A percentile compares a stretch with the other conserved stretches of the same genome.
Evolutionary conservation across 768 basidiomycete species (phyloP).

Genomic region (Lactifluus pinguis): DNA sequence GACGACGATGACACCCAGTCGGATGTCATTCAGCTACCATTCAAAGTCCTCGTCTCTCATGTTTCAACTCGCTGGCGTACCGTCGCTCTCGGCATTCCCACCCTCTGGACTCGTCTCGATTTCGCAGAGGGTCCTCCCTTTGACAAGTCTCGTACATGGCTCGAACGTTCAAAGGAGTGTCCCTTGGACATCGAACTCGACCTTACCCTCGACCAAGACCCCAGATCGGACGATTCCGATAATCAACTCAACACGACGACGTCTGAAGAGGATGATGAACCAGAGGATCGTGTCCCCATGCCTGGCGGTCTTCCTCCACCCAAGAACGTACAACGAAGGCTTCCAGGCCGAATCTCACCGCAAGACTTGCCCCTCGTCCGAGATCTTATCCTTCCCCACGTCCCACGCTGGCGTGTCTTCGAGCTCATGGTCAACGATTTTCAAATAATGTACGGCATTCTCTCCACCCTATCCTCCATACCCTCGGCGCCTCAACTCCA

Average conservation of each 20-base stretch:
- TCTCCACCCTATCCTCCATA: slow-evolving; percentile 35
- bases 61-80: slow-evolving; percentile 54
- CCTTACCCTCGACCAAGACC: slow-evolving; percentile 19
- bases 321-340: background rate
- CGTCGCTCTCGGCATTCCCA: slow-evolving; percentile 41
- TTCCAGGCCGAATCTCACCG: slow-evolving; percentile 7
- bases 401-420: slow-evolving; percentile 44
- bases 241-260: slow-evolving; percentile 1
- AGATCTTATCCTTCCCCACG: slow-evolving; percentile 40
- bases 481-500: slow-evolving; percentile 46
- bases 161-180: slow-evolving; percentile 45
- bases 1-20: slow-evolving; percentile 20
- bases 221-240: slow-evolving; percentile 8
- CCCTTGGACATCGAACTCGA: slow-evolving; percentile 47
- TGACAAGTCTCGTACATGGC: slow-evolving; percentile 34
- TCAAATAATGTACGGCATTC: slow-evolving; percentile 37
- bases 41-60: slow-evolving; percentile 51
- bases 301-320: slow-evolving; percentile 13
- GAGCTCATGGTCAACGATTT: slow-evolving; percentile 40
- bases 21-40: slow-evolving; percentile 24
- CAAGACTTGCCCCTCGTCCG: slow-evolving; percentile 24
- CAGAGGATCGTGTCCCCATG: slow-evolving; percentile 14
- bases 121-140: slow-evolving; percentile 35
- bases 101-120: slow-evolving; percentile 46
- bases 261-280: background rate